Base-by-base conservation (phyloP, 2,329 filamentous ascomycete genomes). In the Delphinella strobiligena region DNA sequence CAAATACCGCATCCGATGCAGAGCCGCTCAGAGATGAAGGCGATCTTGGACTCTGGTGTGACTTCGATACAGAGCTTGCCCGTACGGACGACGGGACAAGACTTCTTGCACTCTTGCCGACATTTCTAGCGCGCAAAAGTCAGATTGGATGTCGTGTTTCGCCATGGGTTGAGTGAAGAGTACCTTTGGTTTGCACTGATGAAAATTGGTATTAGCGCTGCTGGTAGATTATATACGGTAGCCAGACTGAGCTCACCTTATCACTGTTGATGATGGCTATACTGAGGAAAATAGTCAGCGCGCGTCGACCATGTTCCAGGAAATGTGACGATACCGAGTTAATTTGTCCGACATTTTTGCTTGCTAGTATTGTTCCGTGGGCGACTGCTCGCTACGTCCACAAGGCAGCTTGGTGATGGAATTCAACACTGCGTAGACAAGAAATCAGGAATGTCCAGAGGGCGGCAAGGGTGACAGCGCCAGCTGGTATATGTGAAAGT, bases 1-100 rank as follows among this genome's bases (percentile, higher is more conserved):
- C 93, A 98, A 69, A 98, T 98, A 80, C 91, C 93, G 60, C 93
- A 98, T 64, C 91, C 91, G 56, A 96, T 95, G 62, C 89, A 95
- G 47, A 95, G 78, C 48, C 78, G 78, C 65, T 98, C 91, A 50
- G 89, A 96, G 57, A 98, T 93, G 73, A 95, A 98, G 61, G 91
- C 91, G 54, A 98, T 89, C 58, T 89, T 89, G 50, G 89, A 93
- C 43, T 84, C 76, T 47, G 84, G 70, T 38, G 75, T 72, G 55
- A 98, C 93, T 71, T 98, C 89, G 61, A 96, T 95, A 67, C 88
- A 94, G 51, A 93, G 79, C 72, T 95, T 96, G 66, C 91, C 91
- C 45, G 88, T 93, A 56, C 89, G 84, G 52, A 98, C 91, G 47
- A 98, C 91, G 19, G 93, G 87, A 63, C 91, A 98, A 19, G 88